phyloP scores from a whole-genome alignment of 345 rosid genomes.

The Eutrema japonicum region DNA sequence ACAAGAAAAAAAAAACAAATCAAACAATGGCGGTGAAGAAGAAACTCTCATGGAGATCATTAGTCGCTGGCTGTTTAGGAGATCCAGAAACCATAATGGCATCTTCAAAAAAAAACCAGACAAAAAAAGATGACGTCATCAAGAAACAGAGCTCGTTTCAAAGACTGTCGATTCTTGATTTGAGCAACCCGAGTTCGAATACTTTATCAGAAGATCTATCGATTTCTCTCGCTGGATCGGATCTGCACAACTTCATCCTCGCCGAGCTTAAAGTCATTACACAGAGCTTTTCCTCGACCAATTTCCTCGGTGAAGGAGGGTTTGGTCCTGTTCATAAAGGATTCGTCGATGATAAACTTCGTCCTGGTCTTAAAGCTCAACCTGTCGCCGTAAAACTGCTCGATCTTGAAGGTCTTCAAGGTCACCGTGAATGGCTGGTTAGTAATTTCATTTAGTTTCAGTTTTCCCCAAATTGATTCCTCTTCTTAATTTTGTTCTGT shows the following conservation, averaged over 20 bases:
- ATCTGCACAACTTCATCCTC: slow-evolving; percentile 68
- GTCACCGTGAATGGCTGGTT: slow-evolving; percentile 94
- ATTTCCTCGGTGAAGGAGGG: slow-evolving; percentile 89
- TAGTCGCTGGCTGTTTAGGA: slow-evolving; percentile 58
- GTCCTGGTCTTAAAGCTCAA: slow-evolving; percentile 81
- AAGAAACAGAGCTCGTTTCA: slow-evolving; percentile 63
- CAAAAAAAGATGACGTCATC: slow-evolving; percentile 45
- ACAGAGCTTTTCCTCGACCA: slow-evolving; percentile 68
- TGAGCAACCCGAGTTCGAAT: slow-evolving; percentile 67
- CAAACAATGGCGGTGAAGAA: slow-evolving; percentile 57
- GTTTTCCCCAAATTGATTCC: background rate
- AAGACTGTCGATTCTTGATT: slow-evolving; percentile 63
- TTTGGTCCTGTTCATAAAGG: slow-evolving; percentile 92
- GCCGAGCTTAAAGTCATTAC: slow-evolving; percentile 81
- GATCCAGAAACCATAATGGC: slow-evolving; percentile 33
- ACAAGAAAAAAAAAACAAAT: background rate
- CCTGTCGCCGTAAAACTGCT: slow-evolving; percentile 88
- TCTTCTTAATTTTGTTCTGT: background rate
- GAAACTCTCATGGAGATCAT: slow-evolving; percentile 57
- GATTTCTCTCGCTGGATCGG: slow-evolving; percentile 73
- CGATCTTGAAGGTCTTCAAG: slow-evolving; percentile 85
- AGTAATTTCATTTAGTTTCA: slow-evolving; percentile 24
- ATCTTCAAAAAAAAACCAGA: slow-evolving; percentile 41
- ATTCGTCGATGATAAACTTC: slow-evolving; percentile 81
- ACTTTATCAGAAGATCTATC: slow-evolving; percentile 74